Base-by-base conservation (phyloP, 352 stramenopile genomes). In the Poterioochromonas sp. region DNA sequence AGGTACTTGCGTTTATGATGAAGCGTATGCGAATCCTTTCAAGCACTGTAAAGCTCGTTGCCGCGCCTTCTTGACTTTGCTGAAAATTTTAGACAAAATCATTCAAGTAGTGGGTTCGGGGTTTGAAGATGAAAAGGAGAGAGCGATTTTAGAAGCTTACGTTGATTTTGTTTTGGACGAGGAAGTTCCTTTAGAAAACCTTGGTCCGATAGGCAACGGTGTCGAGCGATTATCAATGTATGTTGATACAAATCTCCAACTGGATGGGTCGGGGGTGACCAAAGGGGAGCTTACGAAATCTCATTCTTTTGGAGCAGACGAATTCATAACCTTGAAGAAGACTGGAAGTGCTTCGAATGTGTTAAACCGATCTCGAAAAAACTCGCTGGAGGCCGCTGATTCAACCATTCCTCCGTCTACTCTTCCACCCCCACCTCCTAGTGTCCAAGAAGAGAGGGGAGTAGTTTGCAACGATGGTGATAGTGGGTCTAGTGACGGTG, bases 161-260 rank as follows among this genome's bases (percentile, higher is more conserved):
- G 65, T 74, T 32, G 65, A 74, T 37, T 74, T 32, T 37, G 5
- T 74, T 12, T 39, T 74, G 1, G 65, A 74, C 40, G 65, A 74
- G 32, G 65, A 74, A 54, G 40, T 74, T 20, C 62, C 62, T 29
- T 12, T 68, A 29, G 12, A 12, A 8, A 26, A 32, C 12, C 5
- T 15, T 68, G 58, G 5, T 39, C 26, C 26, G 12, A 26, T 26
- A 58, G 47, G 15, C 47, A 26, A 26, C 26, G 5, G 26, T n/a
- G 5, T 39, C 26, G 29, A 68, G 34, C 26, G 58, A 40, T 26
- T 37, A 32, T 5, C 58, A 26, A 26, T 20, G 29, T 11, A 20
- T 37, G 15, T 40, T 68, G 58, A 15, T 11, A 5, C 5, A 68
- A 11, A 68, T 15, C 15, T 40, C 26, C 15, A 32, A 39, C 5